Conservation (phyloP, 768 basidiomycete genomes). For the Lentinus brumalis region DNA sequence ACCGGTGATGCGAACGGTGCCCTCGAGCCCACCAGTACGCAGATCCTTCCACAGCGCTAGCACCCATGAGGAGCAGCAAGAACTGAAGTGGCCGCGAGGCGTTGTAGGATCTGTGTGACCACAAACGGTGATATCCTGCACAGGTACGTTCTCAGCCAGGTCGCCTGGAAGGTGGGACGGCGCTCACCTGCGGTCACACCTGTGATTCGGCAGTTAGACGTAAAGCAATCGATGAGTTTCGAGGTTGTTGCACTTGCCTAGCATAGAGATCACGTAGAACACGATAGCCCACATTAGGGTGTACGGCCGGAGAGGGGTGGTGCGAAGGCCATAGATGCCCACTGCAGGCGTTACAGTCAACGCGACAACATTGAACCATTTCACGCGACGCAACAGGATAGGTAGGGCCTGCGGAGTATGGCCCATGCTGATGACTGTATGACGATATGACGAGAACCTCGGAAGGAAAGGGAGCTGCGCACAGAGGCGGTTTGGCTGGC, state of each 20-base stretch:
- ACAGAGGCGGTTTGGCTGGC: no score
- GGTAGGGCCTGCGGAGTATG: no score
- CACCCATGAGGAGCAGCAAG: conserved; percentile 46
- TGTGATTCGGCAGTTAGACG: not conserved
- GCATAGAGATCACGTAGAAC: conserved; percentile 61
- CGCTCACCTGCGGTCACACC: conserved; percentile 49
- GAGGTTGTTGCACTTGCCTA: conserved; percentile 2
- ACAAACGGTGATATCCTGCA: conserved; percentile 55
- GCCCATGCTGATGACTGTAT: no score
- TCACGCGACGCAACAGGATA: no score
- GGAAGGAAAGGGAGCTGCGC: no score
- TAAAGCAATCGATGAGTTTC: not conserved
- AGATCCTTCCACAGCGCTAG: conserved; percentile 54
- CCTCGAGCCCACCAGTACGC: conserved; percentile 59
- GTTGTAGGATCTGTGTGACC: conserved; percentile 60
- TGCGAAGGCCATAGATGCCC: conserved; percentile 65
- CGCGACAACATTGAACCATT: conserved; percentile 76
- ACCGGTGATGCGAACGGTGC: conserved; percentile 55
- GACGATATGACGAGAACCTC: no score
- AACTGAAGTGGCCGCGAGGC: conserved; percentile 50
- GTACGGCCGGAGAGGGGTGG: conserved; percentile 46
- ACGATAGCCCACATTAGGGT: conserved; percentile 63
- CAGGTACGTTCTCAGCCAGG: not conserved
- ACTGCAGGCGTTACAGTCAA: conserved; percentile 72
- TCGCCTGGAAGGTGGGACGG: conserved; percentile 6